Conservation (phyloP, 1,284 basidiomycete species). For the Volvariella surrecta region DNA sequence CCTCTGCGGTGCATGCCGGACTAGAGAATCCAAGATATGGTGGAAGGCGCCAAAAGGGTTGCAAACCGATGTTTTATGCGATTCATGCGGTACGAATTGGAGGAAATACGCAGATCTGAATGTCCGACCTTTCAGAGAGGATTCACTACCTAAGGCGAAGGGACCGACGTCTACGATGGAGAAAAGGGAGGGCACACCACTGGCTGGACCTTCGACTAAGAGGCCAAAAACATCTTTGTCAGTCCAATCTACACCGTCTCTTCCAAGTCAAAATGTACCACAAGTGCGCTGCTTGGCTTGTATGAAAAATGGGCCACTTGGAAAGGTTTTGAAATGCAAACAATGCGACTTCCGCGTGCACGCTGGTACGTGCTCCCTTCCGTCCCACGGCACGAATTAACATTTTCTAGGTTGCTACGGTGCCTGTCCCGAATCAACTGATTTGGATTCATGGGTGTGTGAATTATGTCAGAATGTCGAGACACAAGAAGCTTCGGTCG, state of each 20-base stretch:
- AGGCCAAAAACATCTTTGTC: conserved; percentile 58
- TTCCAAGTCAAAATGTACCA: conserved; percentile 36
- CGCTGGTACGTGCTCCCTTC: conserved; percentile 38
- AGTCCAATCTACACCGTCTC: conserved; percentile 49
- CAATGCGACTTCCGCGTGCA: conserved; percentile 73
- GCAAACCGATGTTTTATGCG: conserved; percentile 65
- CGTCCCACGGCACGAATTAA: not conserved
- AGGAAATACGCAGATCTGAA: conserved; percentile 85
- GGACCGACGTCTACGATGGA: conserved; percentile 24
- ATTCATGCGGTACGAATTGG: conserved; percentile 75
- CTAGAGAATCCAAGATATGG: conserved; percentile 68
- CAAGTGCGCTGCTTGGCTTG: conserved; percentile 75
- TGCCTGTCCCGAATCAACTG: conserved; percentile 50
- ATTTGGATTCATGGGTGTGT: conserved; percentile 71
- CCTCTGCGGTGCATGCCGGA: conserved; percentile 73
- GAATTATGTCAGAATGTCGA: conserved; percentile 81
- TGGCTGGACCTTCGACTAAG: conserved; percentile 53
- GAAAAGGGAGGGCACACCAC: conserved; percentile 75
- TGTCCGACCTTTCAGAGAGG: conserved; percentile 63
- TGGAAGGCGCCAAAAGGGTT: conserved; percentile 83
- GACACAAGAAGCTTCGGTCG: conserved; percentile 68
- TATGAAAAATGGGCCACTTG: conserved; percentile 60
- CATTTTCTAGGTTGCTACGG: conserved; percentile 53
- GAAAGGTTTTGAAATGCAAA: conserved; percentile 73
- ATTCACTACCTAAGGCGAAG: conserved; percentile 40